A percentile compares a stretch with the other conserved stretches of the same genome.
These are phyloP conservation scores for Colletotrichum endophyticum DNA, from an alignment of 2,329 filamentous ascomycete species.

Conservation along the genomic window DNA sequence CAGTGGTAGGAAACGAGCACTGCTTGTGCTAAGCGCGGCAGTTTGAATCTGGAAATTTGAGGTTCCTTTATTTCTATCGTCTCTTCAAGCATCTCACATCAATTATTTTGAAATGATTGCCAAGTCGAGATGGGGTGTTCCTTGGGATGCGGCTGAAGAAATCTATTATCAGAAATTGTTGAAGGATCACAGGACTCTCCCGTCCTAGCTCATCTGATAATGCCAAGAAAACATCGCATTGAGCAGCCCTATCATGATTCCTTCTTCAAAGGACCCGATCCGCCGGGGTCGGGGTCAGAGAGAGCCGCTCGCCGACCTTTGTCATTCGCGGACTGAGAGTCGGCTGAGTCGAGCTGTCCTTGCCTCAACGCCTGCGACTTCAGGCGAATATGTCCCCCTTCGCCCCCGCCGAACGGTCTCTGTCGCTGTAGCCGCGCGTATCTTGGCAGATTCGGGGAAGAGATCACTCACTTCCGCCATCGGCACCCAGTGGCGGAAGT, in stretches of 20 bases:
- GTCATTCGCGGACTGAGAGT: background rate
- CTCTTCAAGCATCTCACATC: background rate
- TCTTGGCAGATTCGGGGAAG: background rate
- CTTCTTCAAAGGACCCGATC: background rate
- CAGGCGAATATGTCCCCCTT: background rate
- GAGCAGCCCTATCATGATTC: background rate
- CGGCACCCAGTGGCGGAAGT: background rate
- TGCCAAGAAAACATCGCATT: background rate
- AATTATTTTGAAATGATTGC: background rate
- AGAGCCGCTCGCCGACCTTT: background rate
- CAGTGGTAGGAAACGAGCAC: background rate
- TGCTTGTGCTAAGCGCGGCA: background rate
- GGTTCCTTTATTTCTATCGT: background rate
- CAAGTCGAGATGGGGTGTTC: background rate
- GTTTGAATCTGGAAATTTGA: accelerated
- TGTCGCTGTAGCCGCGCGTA: background rate
- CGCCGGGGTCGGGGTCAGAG: background rate
- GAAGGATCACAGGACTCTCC: background rate
- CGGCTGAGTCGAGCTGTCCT: background rate
- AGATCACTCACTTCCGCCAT: background rate
- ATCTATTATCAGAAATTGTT: background rate
- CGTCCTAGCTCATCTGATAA: background rate
- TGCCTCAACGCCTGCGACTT: background rate
- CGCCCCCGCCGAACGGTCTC: background rate
- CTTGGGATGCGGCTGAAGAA: background rate